A percentile compares a stretch with the other conserved stretches of the same genome.
phyloP scores from a whole-genome alignment of 139 green algal genomes.

The Mesostigma viride region DNA sequence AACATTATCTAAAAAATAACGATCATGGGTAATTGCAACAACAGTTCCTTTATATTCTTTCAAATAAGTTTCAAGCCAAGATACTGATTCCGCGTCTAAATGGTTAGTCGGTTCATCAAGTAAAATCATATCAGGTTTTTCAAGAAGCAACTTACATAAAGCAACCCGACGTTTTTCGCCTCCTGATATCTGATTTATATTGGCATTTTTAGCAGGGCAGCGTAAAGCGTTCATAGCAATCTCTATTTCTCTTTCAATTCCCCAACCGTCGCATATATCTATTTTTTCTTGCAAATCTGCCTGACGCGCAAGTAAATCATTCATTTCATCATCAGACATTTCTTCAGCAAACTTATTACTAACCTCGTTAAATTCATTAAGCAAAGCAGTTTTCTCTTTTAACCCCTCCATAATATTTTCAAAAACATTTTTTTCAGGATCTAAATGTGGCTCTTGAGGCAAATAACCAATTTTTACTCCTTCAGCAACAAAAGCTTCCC shows the following conservation, averaged over 20 bases:
- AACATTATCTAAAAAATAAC: conserved; percentile 59
- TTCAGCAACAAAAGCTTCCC: conserved; percentile 28
- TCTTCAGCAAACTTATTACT: too few species aligned
- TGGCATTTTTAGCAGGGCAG: too few species aligned
- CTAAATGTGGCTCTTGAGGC: conserved; percentile 56
- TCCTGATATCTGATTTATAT: too few species aligned
- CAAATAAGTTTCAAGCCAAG: conserved; percentile 50
- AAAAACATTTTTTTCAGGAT: conserved; percentile 44
- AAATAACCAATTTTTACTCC: conserved; percentile 51
- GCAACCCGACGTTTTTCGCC: too few species aligned
- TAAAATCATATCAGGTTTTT: conserved; percentile 65
- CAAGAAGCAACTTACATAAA: too few species aligned
- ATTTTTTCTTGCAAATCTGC: too few species aligned
- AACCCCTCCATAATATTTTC: conserved; percentile 39
- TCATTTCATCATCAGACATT: too few species aligned
- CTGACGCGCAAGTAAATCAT: too few species aligned
- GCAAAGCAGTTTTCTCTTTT: background rate
- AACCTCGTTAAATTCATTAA: conserved; percentile 15
- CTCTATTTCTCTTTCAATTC: too few species aligned
- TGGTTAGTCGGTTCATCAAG: conserved; percentile 59
- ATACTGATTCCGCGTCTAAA: conserved; percentile 34
- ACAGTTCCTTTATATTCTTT: conserved; percentile 56
- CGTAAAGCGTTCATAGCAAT: too few species aligned
- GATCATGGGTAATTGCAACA: conserved; percentile 65
- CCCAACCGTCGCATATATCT: too few species aligned